Conservation (phyloP, 345 rosid species). For the Aethionema arabicum region DNA sequence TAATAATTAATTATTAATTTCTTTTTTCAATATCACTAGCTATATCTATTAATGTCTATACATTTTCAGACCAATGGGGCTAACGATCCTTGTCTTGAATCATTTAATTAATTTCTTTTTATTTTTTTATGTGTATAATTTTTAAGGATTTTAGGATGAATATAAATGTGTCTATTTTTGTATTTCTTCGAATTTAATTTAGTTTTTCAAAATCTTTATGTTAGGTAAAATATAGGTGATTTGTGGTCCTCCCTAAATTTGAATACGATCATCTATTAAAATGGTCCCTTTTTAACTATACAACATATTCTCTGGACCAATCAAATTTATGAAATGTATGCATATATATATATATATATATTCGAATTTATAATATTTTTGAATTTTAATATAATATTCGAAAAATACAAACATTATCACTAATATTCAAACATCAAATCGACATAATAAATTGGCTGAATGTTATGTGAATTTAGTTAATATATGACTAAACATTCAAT, state of each 20-base stretch:
- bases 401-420: too few relatives aligned
- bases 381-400: too few relatives aligned
- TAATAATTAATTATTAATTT: too few relatives aligned
- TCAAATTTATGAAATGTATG: conserved; percentile 18
- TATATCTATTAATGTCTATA: conserved; percentile 9
- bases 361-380: too few relatives aligned
- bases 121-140: background rate
- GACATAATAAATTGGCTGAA: too few relatives aligned
- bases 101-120: background rate
- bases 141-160: background rate
- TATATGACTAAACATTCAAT: too few relatives aligned
- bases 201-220: conserved; percentile 12
- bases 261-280: conserved; percentile 31
- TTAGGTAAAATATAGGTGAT: conserved; percentile 24
- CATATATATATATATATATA: background rate
- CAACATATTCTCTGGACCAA: conserved; percentile 33
- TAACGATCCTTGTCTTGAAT: conserved; percentile 15
- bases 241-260: conserved; percentile 34
- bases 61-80: conserved; percentile 23
- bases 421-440: too few relatives aligned
- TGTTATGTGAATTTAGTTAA: too few relatives aligned
- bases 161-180: background rate
- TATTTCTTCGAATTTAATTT: background rate
- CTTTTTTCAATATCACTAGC: background rate
- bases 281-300: conserved; percentile 35